Evolutionary conservation across 2,329 filamentous ascomycete species (phyloP), one percentile per base, ranked within the genome.

Genomic region (Periconia digitata): DNA sequence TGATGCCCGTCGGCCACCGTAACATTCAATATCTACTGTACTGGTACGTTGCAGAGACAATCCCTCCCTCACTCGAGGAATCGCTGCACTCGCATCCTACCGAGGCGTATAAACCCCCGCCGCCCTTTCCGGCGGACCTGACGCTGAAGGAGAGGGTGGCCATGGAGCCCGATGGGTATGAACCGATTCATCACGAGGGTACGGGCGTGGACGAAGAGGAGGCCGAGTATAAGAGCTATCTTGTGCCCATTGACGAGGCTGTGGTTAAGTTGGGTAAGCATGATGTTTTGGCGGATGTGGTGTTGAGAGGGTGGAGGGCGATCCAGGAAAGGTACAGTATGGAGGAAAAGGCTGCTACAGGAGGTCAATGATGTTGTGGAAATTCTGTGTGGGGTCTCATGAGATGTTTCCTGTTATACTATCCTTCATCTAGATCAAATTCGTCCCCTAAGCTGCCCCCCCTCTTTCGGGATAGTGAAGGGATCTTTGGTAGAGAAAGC

Each of bases 151-250:
- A 75, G 23, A 64, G 76, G 22, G 53, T 76, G 1, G 56, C 42
- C 21, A 49, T 69, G 56, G 76, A 79, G 49, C 57, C 59, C 2
- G 56, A 69, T 41, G 70, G 66, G 5, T 78, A 78, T 50, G 72
- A 75, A 60, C 77, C 77, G 1, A 40, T 70, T 10, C 62, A 72
- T 52, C 76, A 79, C 56, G 68, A 73, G 50, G 72, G 70, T 3
- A 79, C 77, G 6, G 76, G 77, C 1, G 77, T 79, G 0, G 71
- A 79, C 58, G 71, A 69, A 18, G 74, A 77, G 43, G 77, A 80
- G 55, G 56, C 58, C 29, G 56, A 68, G 46, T 80, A 79, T 58
- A 54, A 71, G 50, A 73, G 71, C 42, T 58, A 67, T 41, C 51
- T 80, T 36, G 48, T 79, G 40, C 57, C 67, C 2, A 60, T 79